Conservation (phyloP, 2,329 filamentous ascomycete genomes). For the Rutstroemia sp. region DNA sequence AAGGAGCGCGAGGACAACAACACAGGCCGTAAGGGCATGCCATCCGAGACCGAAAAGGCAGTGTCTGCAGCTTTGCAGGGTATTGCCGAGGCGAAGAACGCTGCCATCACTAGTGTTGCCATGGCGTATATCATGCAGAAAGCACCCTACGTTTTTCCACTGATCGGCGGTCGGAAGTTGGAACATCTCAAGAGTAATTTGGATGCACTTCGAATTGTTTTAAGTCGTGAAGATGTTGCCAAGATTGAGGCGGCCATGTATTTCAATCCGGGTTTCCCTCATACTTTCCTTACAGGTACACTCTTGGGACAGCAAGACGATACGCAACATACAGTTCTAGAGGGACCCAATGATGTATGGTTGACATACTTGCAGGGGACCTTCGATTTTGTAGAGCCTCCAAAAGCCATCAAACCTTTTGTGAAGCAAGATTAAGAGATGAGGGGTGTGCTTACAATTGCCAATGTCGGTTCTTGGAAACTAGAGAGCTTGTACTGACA, state of each 20-base stretch:
- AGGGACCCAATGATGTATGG: conserved; percentile 28
- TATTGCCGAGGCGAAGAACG: conserved; percentile 48
- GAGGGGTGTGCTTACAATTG: background rate
- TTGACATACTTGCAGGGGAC: conserved; percentile 11
- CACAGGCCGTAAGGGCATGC: conserved; percentile 29
- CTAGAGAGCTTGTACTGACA: background rate
- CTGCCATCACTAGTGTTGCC: conserved; percentile 54
- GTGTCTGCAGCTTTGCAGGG: conserved; percentile 41
- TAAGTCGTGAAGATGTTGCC: conserved; percentile 55
- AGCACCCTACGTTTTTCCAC: conserved; percentile 64
- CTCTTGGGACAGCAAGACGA: conserved; percentile 25
- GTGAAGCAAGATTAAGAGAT: background rate
- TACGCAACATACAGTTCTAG: conserved; percentile 25
- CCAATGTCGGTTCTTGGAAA: background rate
- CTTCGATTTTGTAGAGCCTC: background rate
- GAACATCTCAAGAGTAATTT: conserved; percentile 66
- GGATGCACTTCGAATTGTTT: conserved; percentile 52
- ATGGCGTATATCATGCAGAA: conserved; percentile 70
- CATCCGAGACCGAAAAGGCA: conserved; percentile 42
- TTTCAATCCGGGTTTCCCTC: conserved; percentile 63
- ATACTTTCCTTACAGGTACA: conserved; percentile 42
- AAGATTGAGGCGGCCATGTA: conserved; percentile 55
- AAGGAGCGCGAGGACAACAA: conserved; percentile 21
- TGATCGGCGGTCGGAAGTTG: conserved; percentile 62
- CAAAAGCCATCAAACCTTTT: background rate